Conservation (phyloP, 2,329 filamentous ascomycete genomes). For the Boeremia lycopersici region DNA sequence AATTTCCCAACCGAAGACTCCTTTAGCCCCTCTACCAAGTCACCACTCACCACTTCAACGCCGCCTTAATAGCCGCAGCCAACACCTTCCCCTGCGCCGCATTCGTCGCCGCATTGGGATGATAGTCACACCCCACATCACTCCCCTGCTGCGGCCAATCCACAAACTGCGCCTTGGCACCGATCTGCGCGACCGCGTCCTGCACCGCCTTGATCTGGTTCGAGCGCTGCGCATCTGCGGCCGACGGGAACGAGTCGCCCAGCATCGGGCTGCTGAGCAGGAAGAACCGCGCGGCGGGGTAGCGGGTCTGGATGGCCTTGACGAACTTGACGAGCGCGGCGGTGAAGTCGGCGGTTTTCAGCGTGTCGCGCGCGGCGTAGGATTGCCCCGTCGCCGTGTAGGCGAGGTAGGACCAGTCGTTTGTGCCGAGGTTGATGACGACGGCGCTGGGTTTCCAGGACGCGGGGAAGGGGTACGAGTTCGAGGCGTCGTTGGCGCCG, state of each 20-base stretch:
- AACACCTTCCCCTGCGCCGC: constrained; percentile 42
- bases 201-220: constrained; percentile 11
- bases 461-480: constrained; percentile 49
- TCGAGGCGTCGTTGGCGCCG: constrained; percentile 49
- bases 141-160: constrained; percentile 51
- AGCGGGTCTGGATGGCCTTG: constrained; percentile 43
- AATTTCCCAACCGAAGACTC: too few relatives aligned
- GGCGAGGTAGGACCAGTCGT: constrained; percentile 49
- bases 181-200: constrained; percentile 36
- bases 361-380: constrained; percentile 17
- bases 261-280: constrained; percentile 51
- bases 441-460: constrained; percentile 44
- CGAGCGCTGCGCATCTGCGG: constrained; percentile 42
- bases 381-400: constrained; percentile 1
- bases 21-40: too few relatives aligned
- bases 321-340: constrained; percentile 38
- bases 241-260: constrained; percentile 47
- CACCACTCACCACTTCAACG: constrained; percentile 26
- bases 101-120: constrained; percentile 51
- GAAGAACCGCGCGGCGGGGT: constrained; percentile 49
- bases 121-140: constrained; percentile 53
- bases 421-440: constrained; percentile 54
- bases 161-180: constrained; percentile 47
- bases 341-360: constrained; percentile 19
- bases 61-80: constrained; percentile 34